These are phyloP conservation scores for Sphenostylis stenocarpa DNA, from an alignment of 306 rosid genomes.

Conservation along the genomic window DNA sequence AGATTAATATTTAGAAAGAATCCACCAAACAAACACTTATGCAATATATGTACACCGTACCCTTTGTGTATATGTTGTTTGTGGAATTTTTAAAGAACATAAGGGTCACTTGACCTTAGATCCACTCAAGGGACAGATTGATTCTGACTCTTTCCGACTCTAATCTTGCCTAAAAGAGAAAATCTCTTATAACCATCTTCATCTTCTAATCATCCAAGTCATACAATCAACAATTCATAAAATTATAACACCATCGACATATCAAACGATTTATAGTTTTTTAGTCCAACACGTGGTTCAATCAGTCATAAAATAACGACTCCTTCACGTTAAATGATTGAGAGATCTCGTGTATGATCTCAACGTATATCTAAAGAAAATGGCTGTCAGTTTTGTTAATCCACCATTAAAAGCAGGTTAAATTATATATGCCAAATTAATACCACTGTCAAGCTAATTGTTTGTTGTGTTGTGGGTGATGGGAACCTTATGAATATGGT, in stretches of 20 bases:
- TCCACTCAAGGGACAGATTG: conserved; percentile 47
- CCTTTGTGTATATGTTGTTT: neutral
- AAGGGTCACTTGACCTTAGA: conserved; percentile 52
- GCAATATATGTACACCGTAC: neutral
- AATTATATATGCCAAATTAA: no score
- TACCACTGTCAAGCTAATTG: no score
- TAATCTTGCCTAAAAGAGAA: neutral
- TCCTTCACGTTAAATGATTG: neutral
- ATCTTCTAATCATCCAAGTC: conserved; percentile 23
- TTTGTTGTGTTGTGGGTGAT: no score
- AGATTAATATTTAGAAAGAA: neutral
- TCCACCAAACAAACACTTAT: conserved; percentile 5
- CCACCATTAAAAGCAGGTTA: no score
- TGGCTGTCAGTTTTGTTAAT: neutral
- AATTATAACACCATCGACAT: neutral
- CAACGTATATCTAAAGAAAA: neutral
- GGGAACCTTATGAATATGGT: no score
- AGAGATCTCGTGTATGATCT: neutral
- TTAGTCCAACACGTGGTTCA: conserved; percentile 5
- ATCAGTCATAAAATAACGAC: neutral
- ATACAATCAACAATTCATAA: conserved; percentile 12
- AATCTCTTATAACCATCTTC: conserved; percentile 27
- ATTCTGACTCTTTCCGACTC: neutral
- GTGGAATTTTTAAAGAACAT: neutral
- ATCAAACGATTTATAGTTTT: conserved; percentile 1